Percentiles rank a stretch among this genome's conserved stretches.
Evolutionary conservation across 371 early-diverging fungal species (phyloP).

Genomic region (Vairimorpha necatrix): DNA sequence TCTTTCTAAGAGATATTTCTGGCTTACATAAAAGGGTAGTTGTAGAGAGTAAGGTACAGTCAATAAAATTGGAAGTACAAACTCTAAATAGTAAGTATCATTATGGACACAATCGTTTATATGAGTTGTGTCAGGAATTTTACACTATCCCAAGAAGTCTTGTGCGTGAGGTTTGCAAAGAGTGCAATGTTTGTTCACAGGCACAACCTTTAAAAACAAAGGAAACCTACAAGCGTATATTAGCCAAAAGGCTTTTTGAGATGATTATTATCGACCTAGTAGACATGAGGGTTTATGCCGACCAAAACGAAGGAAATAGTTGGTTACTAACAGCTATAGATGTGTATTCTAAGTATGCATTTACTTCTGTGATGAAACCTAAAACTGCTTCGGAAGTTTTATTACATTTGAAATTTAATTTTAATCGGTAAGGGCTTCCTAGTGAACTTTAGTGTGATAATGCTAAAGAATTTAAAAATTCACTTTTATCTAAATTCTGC

Average conservation of each 20-base stretch:
- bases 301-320: neutral
- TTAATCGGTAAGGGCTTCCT: neutral
- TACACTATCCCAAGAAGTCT: slow-evolving; percentile 3
- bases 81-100: too few relatives aligned
- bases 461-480: neutral
- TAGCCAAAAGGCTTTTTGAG: neutral
- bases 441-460: neutral
- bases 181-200: neutral
- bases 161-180: neutral
- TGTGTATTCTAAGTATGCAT: neutral
- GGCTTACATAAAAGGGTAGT: too few relatives aligned
- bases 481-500: neutral
- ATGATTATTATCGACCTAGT: neutral
- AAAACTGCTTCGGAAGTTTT: neutral
- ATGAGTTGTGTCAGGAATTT: neutral
- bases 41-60: too few relatives aligned
- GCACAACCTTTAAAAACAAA: neutral
- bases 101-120: slow-evolving; percentile 1
- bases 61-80: too few relatives aligned
- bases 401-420: neutral
- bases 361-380: neutral
- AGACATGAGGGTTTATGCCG: neutral
- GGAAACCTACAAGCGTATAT: neutral
- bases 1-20: too few relatives aligned
- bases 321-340: neutral